Base-by-base conservation (phyloP, 2,329 filamentous ascomycete genomes). In the Penicillium expansum region DNA sequence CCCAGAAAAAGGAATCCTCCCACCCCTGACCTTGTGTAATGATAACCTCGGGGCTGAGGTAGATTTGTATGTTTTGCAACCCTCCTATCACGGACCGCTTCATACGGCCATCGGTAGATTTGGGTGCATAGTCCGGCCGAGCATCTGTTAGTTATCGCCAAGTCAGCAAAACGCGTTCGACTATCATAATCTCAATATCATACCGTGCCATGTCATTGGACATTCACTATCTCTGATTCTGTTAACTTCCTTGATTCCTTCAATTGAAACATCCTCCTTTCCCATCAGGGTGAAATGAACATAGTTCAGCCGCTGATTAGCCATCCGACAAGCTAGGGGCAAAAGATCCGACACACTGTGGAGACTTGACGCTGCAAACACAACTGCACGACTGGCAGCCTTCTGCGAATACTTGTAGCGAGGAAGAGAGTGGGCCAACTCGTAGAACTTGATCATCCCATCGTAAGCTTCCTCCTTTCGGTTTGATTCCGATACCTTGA, bases 281-380 rank as follows among this genome's bases (percentile, higher is more conserved):
- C 92, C 88, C 76, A 95, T 82, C 4, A 97, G 75, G 0, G 85
- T 88, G 69, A 96, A 88, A 71, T 97, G 93, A 9, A 97, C 91
- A 60, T 86, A 82, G 67, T 86, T 96, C 57, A 83, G 80, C 55
- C 83, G 80, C 72, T 86, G 82, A 22, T 73, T 73, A 7, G 86
- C 87, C 92, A 97, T 97, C 66, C 90, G 84, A 73, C 94, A 97
- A 6, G 92, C 91, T 69, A 96, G 79, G 0, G 92, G 91, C 32
- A 96, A 77, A 52, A 97, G 72, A 32, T 83, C 82, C 0, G 90
- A 83, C 16, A 86, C 85, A 69, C 90, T 94, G 71, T 83, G 83
- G 49, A 95, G 75, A 59, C 82, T 92, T 0, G 90, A 87, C 4
- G 89, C 86, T 5, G 87, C 88, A 70, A 96, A 96, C 3, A 97